phyloP scores from a whole-genome alignment of 176 grass and related monocot genomes.

The Saccharum officinarum region DNA sequence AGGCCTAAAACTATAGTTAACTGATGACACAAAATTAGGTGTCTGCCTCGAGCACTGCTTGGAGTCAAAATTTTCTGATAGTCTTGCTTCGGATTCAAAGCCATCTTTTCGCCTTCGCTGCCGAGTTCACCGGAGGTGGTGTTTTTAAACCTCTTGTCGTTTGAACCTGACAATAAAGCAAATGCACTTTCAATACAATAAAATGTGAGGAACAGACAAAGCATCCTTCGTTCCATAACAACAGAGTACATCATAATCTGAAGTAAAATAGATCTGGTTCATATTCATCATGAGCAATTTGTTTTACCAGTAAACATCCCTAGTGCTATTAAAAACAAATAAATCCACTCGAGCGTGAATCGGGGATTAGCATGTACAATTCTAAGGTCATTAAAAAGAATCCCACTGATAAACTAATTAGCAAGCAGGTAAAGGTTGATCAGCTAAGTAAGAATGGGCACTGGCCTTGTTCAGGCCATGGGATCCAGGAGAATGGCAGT shows the following conservation, averaged over 20 bases:
- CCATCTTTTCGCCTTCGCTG: conserved; percentile 45
- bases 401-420: neutral
- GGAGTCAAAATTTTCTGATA: conserved; percentile 11
- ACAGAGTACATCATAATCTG: neutral
- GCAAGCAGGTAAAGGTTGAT: conserved; percentile 18
- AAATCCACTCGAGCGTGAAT: conserved; percentile 11
- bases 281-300: conserved; percentile 3
- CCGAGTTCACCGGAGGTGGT: conserved; percentile 40
- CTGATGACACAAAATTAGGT: neutral
- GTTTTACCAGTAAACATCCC: neutral
- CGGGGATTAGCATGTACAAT: neutral
- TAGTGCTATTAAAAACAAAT: conserved; percentile 4
- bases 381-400: conserved; percentile 17
- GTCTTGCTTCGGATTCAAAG: conserved; percentile 33
- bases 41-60: neutral
- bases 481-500: conserved; percentile 51
- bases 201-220: neutral
- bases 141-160: conserved; percentile 37
- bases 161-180: conserved; percentile 39
- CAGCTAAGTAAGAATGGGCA: conserved; percentile 28
- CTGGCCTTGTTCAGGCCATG: conserved; percentile 53
- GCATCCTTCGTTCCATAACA: neutral
- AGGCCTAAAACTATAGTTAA: conserved; percentile 8
- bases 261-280: neutral
- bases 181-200: conserved; percentile 19